Conservation (phyloP, 2,329 filamentous ascomycete species). For the Meredithiella fracta region DNA sequence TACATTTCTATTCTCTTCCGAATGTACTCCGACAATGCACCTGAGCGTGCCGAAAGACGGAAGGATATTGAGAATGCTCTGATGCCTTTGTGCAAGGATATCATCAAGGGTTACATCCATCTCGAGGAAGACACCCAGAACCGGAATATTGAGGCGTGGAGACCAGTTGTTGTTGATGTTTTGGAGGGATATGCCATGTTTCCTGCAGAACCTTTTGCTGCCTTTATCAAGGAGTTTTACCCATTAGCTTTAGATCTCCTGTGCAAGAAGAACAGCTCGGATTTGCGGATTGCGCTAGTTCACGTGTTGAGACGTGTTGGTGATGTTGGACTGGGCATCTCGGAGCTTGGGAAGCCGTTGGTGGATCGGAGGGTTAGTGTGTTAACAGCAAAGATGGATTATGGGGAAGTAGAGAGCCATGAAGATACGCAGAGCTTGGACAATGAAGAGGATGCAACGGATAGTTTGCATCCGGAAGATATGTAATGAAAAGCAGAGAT, state of each 20-base stretch:
- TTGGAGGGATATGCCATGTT: slow-evolving; percentile 84
- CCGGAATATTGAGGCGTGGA: slow-evolving; percentile 91
- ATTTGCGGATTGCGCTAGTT: slow-evolving; percentile 64
- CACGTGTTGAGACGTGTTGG: slow-evolving; percentile 66
- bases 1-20: slow-evolving; percentile 92
- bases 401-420: slow-evolving; percentile 18
- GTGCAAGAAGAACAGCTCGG: slow-evolving; percentile 60
- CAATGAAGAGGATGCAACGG: slow-evolving; percentile 15
- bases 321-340: slow-evolving; percentile 50
- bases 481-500: no score
- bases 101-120: slow-evolving; percentile 67
- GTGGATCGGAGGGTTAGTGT: slow-evolving; percentile 23
- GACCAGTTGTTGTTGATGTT: slow-evolving; percentile 91
- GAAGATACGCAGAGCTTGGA: slow-evolving; percentile 21
- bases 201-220: slow-evolving; percentile 60
- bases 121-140: slow-evolving; percentile 95
- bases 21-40: slow-evolving; percentile 86
- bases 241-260: slow-evolving; percentile 71
- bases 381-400: slow-evolving; percentile 14
- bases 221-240: slow-evolving; percentile 70
- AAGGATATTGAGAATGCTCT: slow-evolving; percentile 78
- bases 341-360: slow-evolving; percentile 24
- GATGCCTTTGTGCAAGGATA: slow-evolving; percentile 88
- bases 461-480: slow-evolving; percentile 17
- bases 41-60: slow-evolving; percentile 64